Percentiles rank a stretch among this genome's conserved stretches.
Conservation (phyloP, 2,329 filamentous ascomycete species). For the Corynespora cassiicola region DNA sequence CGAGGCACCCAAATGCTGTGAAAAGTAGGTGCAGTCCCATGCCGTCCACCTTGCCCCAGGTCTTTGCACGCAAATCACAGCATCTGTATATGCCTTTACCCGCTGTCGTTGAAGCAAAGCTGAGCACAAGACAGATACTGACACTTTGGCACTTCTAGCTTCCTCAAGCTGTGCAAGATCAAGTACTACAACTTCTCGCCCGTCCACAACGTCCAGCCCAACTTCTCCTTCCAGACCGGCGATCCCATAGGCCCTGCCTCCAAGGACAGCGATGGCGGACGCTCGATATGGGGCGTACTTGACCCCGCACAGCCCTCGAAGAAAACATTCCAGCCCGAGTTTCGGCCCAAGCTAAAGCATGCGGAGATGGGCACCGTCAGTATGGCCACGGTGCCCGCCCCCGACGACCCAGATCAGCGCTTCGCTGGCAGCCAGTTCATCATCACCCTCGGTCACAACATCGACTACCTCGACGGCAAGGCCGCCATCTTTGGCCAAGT, state of each 20-base stretch:
- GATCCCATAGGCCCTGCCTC: slow-evolving; percentile 90
- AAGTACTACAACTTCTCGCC: slow-evolving; percentile 99
- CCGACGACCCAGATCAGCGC: slow-evolving; percentile 78
- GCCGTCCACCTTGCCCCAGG: slow-evolving; percentile 9
- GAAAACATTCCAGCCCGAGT: slow-evolving; percentile 81
- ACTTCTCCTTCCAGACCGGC: slow-evolving; percentile 95
- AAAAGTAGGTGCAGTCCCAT: slow-evolving; percentile 75
- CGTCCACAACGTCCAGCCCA: slow-evolving; percentile 88
- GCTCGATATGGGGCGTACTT: slow-evolving; percentile 88
- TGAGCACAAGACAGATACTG: slow-evolving; percentile 60
- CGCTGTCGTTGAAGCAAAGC: slow-evolving; percentile 49
- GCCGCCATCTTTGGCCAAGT: slow-evolving; percentile 96
- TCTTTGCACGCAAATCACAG: slow-evolving; percentile 11
- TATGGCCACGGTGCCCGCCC: slow-evolving; percentile 88
- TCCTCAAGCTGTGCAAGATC: slow-evolving; percentile 96
- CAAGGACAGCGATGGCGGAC: slow-evolving; percentile 86
- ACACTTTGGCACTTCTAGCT: slow-evolving; percentile 67
- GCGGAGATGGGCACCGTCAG: slow-evolving; percentile 89
- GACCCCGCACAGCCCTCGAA: slow-evolving; percentile 66
- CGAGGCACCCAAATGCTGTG: slow-evolving; percentile 87
- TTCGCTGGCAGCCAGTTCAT: slow-evolving; percentile 93
- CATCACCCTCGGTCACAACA: slow-evolving; percentile 85
- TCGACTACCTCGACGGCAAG: slow-evolving; percentile 90
- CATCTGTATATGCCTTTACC: slow-evolving; percentile 26
- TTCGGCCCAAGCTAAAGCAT: slow-evolving; percentile 88